phyloP scores from a whole-genome alignment of 805 yeast species.

The Ogataea allantospora region DNA sequence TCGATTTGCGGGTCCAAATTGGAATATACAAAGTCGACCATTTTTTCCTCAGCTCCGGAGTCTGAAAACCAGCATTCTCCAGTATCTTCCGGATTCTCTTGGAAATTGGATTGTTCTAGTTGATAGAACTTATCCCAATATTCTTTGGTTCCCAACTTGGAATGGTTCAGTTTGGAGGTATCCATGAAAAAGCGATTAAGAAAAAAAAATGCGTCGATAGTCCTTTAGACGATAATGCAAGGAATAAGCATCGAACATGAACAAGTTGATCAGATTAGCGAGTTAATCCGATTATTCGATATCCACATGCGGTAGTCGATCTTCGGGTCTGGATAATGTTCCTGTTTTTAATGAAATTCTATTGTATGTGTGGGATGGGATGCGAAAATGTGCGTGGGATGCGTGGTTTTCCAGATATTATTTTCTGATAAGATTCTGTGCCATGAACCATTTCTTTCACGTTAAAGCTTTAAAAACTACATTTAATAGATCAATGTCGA shows the following conservation, averaged over 20 bases:
- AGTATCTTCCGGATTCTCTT: conserved; percentile 72
- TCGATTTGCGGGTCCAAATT: conserved; percentile 38
- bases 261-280: too few species aligned
- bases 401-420: conserved; percentile 1
- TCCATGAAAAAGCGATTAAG: conserved; percentile 12
- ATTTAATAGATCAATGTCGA: conserved; percentile 21
- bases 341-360: background rate
- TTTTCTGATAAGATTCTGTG: conserved; percentile 2
- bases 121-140: conserved; percentile 92
- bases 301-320: too few species aligned
- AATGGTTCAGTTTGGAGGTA: conserved; percentile 53
- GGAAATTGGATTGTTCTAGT: conserved; percentile 68
- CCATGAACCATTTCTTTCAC: conserved; percentile 2
- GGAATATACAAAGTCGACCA: conserved; percentile 67
- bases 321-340: too few species aligned
- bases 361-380: too few species aligned
- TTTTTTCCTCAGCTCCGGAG: conserved; percentile 84
- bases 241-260: background rate
- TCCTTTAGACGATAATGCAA: background rate
- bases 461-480: background rate
- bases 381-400: conserved; percentile 8
- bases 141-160: conserved; percentile 81
- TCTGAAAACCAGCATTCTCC: conserved; percentile 98
- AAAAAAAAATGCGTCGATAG: conserved; percentile 12
- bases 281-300: background rate